Base-by-base conservation (phyloP, 2,329 filamentous ascomycete genomes). In the Calonectria ilicicola region DNA sequence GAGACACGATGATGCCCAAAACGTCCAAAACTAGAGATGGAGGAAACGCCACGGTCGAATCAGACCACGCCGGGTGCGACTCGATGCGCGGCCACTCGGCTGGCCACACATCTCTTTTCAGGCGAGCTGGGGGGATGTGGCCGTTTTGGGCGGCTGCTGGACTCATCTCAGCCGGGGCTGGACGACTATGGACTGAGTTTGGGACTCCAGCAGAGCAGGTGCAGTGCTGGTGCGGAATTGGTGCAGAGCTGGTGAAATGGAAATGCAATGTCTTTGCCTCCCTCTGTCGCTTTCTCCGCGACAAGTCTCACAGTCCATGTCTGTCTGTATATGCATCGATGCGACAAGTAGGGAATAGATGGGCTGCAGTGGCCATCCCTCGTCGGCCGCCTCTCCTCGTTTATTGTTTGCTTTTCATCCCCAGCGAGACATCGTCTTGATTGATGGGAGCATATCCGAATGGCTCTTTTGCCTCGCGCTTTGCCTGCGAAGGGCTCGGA, bases 1-100 rank as follows among this genome's bases (percentile, higher is more conserved):
- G 35, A 71, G 69, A 67, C 44, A 35, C 19, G 29, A 8, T 29
- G 44, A 63, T 53, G 32, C 46, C 46, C 23, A 42, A 42, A 53
- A 35, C 49, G n/a, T 38, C 56, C 64, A 58, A 71, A 70, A 64
- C 26, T 7, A 56, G 64, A 58, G 29, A 62, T 26, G 44, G 49
- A 23, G 51, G 21, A 42, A 47, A 26, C 29, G 56, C 63, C 64
- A 63, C 66, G 15, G 23, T 67, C 69, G 64, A 67, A 71, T 71
- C 69, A 71, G 44, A 56, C 42, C 69, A 71, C 66, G 46, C 62
- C 64, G 35, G 64, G 64, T 67, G 64, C 60, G 64, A 63, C 63
- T 58, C 49, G 29, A 42, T 12, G 42, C 53, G 51, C 51, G 42
- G 56, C 51, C 44, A 44, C 38, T 32, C 21, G 44, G 26, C 46